Conservation (phyloP, 2,329 filamentous ascomycete genomes). For the Trichophyton mentagrophytes region DNA sequence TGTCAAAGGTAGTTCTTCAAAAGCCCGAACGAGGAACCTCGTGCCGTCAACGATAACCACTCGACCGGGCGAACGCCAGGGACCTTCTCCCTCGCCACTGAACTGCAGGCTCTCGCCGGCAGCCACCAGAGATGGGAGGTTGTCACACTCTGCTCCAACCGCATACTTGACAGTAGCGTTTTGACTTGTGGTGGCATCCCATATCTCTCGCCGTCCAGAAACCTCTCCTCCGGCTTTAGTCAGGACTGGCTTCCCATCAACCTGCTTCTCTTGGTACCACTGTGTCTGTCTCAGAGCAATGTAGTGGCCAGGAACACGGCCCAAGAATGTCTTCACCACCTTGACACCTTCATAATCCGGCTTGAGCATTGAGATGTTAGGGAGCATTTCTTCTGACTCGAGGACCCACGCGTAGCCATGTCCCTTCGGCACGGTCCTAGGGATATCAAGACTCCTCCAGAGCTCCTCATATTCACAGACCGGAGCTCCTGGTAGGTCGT, state of each 20-base stretch:
- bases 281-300: conserved; percentile 21
- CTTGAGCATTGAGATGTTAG: neutral
- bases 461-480: conserved; percentile 50
- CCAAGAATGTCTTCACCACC: conserved; percentile 21
- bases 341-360: conserved; percentile 11
- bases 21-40: conserved; percentile 19
- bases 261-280: conserved; percentile 9
- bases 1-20: conserved; percentile 12
- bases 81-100: neutral
- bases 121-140: conserved; percentile 17
- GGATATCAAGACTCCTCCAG: conserved; percentile 40
- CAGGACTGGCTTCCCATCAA: conserved; percentile 10
- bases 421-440: neutral
- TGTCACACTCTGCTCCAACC: conserved; percentile 10
- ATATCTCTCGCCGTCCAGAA: conserved; percentile 21
- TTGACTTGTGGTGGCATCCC: conserved; percentile 9
- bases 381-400: conserved; percentile 19
- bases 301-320: conserved; percentile 22
- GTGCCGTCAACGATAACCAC: conserved; percentile 14
- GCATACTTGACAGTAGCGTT: conserved; percentile 14
- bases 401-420: conserved; percentile 13
- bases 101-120: conserved; percentile 8
- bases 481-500: conserved; percentile 22
- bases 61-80: conserved; percentile 13
- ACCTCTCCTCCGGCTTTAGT: conserved; percentile 17